phyloP scores from a whole-genome alignment of 306 rosid species.

The Gillenia trifoliata region DNA sequence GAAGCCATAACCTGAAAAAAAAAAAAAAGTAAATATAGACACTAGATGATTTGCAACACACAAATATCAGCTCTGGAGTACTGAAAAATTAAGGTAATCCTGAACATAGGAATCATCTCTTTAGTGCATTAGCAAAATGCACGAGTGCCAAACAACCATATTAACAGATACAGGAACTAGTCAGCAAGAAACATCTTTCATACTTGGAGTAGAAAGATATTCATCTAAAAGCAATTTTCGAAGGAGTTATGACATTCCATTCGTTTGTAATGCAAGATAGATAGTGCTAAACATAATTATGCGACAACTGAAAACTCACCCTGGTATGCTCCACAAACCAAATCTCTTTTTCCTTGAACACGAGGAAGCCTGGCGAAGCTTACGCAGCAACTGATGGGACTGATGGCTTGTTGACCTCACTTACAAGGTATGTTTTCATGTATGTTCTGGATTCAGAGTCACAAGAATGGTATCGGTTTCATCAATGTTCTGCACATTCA shows the following conservation, averaged over 20 bases:
- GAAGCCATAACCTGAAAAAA: conserved; percentile 82
- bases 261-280: not conserved
- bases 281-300: too few species aligned
- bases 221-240: too few species aligned
- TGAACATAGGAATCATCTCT: not conserved
- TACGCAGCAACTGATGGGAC: conserved; percentile 79
- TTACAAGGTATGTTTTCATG: conserved; percentile 54
- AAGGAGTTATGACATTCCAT: too few species aligned
- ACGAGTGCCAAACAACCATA: too few species aligned
- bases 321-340: conserved; percentile 94
- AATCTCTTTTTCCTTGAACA: conserved; percentile 86
- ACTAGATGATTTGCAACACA: conserved; percentile 5
- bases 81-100: not conserved
- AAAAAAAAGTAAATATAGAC: not conserved
- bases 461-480: conserved; percentile 63
- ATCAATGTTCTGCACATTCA: conserved; percentile 62
- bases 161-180: too few species aligned
- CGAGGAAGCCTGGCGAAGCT: conserved; percentile 52
- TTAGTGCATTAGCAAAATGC: too few species aligned
- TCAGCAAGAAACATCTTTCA: too few species aligned
- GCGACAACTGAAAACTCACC: conserved; percentile 37
- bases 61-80: too few species aligned
- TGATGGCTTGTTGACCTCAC: conserved; percentile 79
- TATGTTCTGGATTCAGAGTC: conserved; percentile 76
- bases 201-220: too few species aligned